phyloP scores from a whole-genome alignment of 2,329 filamentous ascomycete species.

The Aspergillus sp. region DNA sequence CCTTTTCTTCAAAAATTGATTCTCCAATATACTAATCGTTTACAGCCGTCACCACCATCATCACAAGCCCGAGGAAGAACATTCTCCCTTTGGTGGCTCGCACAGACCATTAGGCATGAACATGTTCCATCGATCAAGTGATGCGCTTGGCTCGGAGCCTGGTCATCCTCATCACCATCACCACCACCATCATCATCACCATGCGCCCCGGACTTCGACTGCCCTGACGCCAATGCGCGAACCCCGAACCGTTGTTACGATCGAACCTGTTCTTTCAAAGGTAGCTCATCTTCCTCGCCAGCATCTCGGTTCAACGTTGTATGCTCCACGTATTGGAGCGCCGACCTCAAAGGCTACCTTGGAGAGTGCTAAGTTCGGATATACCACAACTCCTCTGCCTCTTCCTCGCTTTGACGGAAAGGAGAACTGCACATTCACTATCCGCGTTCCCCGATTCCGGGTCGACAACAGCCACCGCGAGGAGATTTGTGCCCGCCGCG shows the following conservation, averaged over 20 bases:
- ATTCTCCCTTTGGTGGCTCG: conserved; percentile 19
- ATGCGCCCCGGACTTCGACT: conserved; percentile 27
- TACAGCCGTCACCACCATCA: conserved; percentile 55
- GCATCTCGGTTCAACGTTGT: conserved; percentile 83
- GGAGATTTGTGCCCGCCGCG: conserved; percentile 77
- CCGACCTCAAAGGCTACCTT: conserved; percentile 41
- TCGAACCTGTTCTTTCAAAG: conserved; percentile 69
- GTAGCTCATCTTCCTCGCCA: conserved; percentile 69
- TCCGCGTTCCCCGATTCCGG: conserved; percentile 81
- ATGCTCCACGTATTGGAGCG: conserved; percentile 64
- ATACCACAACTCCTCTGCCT: conserved; percentile 64
- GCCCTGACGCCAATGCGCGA: conserved; percentile 47
- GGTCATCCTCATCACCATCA: conserved; percentile 47
- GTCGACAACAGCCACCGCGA: conserved; percentile 69
- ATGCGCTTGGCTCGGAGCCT: conserved; percentile 17
- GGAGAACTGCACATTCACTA: conserved; percentile 85
- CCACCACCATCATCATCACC: conserved; percentile 29
- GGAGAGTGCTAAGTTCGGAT: conserved; percentile 58
- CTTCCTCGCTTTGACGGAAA: conserved; percentile 75
- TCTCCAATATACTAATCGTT: conserved; percentile 19
- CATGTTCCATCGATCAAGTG: conserved; percentile 31
- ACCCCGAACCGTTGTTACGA: conserved; percentile 67
- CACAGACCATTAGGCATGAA: conserved; percentile 29
- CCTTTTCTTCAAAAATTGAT: not conserved
- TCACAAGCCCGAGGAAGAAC: conserved; percentile 53